Base-by-base conservation (phyloP, 768 basidiomycete species). In the Lepiota venenata region DNA sequence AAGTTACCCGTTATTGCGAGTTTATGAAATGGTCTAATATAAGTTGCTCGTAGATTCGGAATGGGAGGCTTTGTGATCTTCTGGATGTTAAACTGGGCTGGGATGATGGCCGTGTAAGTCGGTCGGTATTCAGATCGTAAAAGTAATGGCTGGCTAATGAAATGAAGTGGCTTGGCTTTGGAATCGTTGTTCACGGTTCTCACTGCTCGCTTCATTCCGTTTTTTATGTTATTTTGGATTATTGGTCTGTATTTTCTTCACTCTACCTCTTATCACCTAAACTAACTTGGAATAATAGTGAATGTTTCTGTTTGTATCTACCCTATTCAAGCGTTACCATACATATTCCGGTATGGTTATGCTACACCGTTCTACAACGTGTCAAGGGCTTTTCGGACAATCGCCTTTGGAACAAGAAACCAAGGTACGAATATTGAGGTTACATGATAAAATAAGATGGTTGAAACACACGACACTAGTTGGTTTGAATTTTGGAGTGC, bases 311-410 rank as follows among this genome's bases (percentile, higher is more conserved):
- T 87, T 8, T 76, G 75, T 36, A 67, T 76, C 43, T 77, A 75
- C 61, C 87, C 88, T 0, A 75, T 87, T 39, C 77, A 81, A 47
- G 65, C 81, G 1, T 69, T 87, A 1, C 85, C 87, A 0, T 59
- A 59, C 37, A 56, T 88, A 54, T 88, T 76, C 67, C 76, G 74
- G 45, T 88, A 88, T 56, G 89, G 86, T 1, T 87, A 82, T 58
- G 86, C 80, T 0, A 74, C 74, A 58, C 88, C 88, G 1, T 88
- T 91, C 62, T 89, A 86, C 64, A 87, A 89, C 60, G 72, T 89
- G 25, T 81, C 83, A 12, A 68, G 72, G 37, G 80, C 84, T 0
- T 76, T 82, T 3, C 75, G 88, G 16, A 72, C 80, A 21, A 72
- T 91, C 52, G 64, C 85, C n/a, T 88, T 91, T 59, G 70, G 77